phyloP scores from a whole-genome alignment of 768 basidiomycete species.

The Calocera cornea region DNA sequence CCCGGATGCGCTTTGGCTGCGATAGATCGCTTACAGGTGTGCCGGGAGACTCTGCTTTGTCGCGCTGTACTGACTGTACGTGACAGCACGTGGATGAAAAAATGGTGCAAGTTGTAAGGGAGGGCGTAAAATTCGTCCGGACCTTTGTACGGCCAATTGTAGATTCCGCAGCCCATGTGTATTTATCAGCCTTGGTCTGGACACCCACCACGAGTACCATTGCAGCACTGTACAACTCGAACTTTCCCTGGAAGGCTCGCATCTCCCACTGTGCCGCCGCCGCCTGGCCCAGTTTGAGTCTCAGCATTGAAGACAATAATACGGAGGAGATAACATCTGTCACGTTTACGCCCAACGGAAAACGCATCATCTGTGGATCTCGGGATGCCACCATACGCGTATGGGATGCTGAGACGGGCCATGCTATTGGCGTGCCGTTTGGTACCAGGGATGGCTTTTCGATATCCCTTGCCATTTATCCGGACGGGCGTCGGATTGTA shows the following conservation, averaged over 20 bases:
- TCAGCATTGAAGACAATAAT: no score
- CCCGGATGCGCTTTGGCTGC: background rate
- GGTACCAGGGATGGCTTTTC: background rate
- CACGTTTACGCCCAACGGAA: background rate
- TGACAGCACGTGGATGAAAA: no score
- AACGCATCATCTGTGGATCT: background rate
- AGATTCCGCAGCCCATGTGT: background rate
- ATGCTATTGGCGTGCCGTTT: background rate
- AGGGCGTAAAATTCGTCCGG: background rate
- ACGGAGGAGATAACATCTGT: background rate
- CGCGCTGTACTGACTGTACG: no score
- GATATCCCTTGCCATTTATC: constrained; percentile 4
- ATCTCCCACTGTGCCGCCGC: background rate
- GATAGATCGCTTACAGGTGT: background rate
- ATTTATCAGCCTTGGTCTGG: background rate
- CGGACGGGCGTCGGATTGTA: background rate
- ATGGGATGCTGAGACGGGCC: constrained; percentile 4
- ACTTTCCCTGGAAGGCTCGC: background rate
- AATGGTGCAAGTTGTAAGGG: no score
- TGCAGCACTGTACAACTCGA: background rate
- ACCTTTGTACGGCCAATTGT: background rate
- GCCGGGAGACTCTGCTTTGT: no score
- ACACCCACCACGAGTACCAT: background rate
- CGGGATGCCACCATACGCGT: background rate
- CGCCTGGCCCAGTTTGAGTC: background rate